These are phyloP conservation scores for Vigna unguiculata DNA, from an alignment of 306 rosid species.

Conservation along the genomic window DNA sequence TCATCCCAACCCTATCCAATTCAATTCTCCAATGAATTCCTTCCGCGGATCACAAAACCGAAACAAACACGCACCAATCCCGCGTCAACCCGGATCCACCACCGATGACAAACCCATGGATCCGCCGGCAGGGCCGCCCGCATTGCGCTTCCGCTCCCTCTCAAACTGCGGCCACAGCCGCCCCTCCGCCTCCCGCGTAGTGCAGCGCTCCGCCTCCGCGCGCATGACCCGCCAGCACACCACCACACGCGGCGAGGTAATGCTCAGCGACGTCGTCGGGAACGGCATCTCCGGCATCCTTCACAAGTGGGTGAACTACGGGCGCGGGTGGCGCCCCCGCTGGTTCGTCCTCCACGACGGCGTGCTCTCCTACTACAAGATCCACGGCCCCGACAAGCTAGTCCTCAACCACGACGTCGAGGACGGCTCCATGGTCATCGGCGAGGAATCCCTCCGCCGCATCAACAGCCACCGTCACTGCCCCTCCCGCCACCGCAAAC, in stretches of 20 bases:
- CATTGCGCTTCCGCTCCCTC: slow-evolving; percentile 48
- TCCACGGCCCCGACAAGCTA: slow-evolving; percentile 51
- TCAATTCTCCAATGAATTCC: slow-evolving; percentile 4
- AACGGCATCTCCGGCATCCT: slow-evolving; percentile 56
- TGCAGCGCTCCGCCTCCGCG: slow-evolving; percentile 49
- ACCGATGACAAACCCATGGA: not conserved
- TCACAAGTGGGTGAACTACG: slow-evolving; percentile 63
- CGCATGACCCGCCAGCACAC: slow-evolving; percentile 33
- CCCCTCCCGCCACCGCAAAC: slow-evolving; percentile 46
- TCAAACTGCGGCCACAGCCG: slow-evolving; percentile 34
- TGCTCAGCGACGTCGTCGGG: slow-evolving; percentile 56
- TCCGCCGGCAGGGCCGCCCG: not conserved
- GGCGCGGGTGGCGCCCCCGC: slow-evolving; percentile 63
- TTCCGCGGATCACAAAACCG: not conserved
- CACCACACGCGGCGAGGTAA: slow-evolving; percentile 42
- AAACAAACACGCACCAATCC: not conserved
- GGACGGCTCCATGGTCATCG: slow-evolving; percentile 49
- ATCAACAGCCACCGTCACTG: slow-evolving; percentile 30
- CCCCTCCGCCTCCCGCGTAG: not conserved
- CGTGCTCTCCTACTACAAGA: slow-evolving; percentile 60
- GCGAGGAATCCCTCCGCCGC: slow-evolving; percentile 50
- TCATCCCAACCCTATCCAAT: not conserved
- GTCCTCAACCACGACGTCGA: slow-evolving; percentile 49
- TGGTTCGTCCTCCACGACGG: slow-evolving; percentile 65
- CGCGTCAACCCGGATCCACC: not conserved